These are phyloP conservation scores for Prunus armeniaca DNA, from an alignment of 306 rosid genomes.

Conservation along the genomic window DNA sequence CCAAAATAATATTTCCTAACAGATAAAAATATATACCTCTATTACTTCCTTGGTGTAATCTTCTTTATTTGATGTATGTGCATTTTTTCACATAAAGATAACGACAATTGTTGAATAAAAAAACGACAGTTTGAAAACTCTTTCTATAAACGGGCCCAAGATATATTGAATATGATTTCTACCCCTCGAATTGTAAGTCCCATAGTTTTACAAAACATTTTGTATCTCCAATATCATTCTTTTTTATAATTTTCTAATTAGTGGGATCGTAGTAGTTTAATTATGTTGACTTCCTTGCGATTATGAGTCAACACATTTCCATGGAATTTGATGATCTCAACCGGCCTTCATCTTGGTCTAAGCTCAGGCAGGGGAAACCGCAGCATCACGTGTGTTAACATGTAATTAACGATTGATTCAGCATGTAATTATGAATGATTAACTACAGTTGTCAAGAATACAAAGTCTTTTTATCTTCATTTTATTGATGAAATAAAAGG, in stretches of 20 bases:
- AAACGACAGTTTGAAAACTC: no score
- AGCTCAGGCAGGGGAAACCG: background rate
- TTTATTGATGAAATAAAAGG: background rate
- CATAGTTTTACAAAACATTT: background rate
- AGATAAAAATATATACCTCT: no score
- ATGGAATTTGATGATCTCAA: conserved; percentile 3
- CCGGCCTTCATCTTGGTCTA: background rate
- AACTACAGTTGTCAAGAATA: background rate
- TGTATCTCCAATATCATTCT: background rate
- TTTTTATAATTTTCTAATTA: background rate
- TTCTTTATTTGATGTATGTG: no score
- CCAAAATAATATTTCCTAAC: no score
- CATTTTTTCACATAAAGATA: no score
- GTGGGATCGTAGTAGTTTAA: background rate
- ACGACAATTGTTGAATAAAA: no score
- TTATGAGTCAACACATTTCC: conserved; percentile 4
- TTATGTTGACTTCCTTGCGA: background rate
- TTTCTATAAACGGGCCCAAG: no score
- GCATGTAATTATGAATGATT: no score
- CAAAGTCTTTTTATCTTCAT: background rate
- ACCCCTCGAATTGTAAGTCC: background rate
- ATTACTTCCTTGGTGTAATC: no score
- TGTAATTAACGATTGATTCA: conserved; percentile 1
- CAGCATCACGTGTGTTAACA: background rate
- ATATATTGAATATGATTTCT: background rate